Percentiles rank a stretch among this genome's conserved stretches.
Conservation (phyloP, 805 yeast genomes). For the Suhomyces tanzawaensis region DNA sequence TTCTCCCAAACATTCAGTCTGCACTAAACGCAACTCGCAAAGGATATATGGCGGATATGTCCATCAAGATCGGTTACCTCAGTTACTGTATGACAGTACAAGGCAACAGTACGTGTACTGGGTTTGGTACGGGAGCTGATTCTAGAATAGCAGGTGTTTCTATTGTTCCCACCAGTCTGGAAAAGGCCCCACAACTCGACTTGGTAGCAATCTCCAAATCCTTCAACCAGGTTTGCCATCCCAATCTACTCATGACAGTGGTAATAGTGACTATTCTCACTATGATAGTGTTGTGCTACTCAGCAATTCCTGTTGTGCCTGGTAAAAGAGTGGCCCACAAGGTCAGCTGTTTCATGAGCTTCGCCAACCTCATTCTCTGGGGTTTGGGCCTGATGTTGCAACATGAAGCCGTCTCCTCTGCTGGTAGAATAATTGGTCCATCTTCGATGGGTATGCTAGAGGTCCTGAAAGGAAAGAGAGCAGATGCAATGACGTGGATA, state of each 20-base stretch:
- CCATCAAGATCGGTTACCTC: constrained; percentile 53
- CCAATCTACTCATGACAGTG: constrained; percentile 50
- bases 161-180: constrained; percentile 26
- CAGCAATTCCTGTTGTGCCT: constrained; percentile 51
- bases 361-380: constrained; percentile 44
- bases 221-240: constrained; percentile 50
- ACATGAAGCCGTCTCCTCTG: constrained; percentile 53
- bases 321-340: constrained; percentile 25
- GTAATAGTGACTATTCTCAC: constrained; percentile 43
- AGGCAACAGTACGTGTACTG: constrained; percentile 34
- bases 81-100: constrained; percentile 51
- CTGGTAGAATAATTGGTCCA: constrained; percentile 40
- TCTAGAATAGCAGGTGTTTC: constrained; percentile 29
- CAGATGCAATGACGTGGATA: constrained; percentile 60
- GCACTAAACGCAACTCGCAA: constrained; percentile 31
- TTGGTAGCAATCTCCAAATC: constrained; percentile 46
- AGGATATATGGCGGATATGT: constrained; percentile 37
- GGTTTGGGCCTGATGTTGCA: constrained; percentile 66
- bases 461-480: constrained; percentile 48
- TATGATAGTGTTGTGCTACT: constrained; percentile 43
- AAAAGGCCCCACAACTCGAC: constrained; percentile 29
- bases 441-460: constrained; percentile 51
- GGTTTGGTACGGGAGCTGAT: constrained; percentile 23
- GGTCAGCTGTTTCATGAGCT: constrained; percentile 28
- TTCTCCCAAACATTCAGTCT: constrained; percentile 38